phyloP scores from a whole-genome alignment of 2,329 filamentous ascomycete species.

The Trichoderma sp. region DNA sequence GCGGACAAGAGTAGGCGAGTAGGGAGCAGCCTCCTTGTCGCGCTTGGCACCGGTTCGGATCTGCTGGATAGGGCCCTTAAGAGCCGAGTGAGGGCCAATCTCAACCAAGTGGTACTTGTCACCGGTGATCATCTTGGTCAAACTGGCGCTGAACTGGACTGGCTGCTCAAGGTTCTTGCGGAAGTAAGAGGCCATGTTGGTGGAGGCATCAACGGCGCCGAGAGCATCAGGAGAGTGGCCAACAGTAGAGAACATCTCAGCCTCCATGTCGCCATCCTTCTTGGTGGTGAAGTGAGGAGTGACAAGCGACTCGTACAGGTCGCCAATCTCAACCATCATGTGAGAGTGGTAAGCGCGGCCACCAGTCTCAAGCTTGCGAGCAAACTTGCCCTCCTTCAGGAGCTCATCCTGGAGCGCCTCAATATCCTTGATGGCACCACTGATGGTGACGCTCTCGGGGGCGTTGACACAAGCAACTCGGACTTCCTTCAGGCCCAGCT shows the following conservation, averaged over 20 bases:
- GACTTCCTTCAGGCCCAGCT: slow-evolving; percentile 28
- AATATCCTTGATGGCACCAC: slow-evolving; percentile 32
- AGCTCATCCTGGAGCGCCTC: slow-evolving; percentile 21
- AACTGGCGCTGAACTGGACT: slow-evolving; percentile 40
- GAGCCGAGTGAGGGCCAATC: slow-evolving; percentile 53
- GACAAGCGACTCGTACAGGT: slow-evolving; percentile 22
- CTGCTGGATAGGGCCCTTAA: slow-evolving; percentile 54
- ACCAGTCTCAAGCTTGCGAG: slow-evolving; percentile 30
- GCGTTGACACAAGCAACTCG: slow-evolving; percentile 36
- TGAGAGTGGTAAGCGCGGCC: slow-evolving; percentile 35
- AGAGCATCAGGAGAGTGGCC: not conserved
- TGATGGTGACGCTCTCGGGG: slow-evolving; percentile 34
- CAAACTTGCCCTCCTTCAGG: slow-evolving; percentile 28
- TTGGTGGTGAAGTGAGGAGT: not conserved
- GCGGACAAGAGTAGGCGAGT: slow-evolving; percentile 45
- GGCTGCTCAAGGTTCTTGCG: slow-evolving; percentile 42
- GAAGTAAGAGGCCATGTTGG: slow-evolving; percentile 41
- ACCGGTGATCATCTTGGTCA: slow-evolving; percentile 25
- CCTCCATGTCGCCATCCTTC: not conserved
- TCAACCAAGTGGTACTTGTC: slow-evolving; percentile 41
- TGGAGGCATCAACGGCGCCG: slow-evolving; percentile 20
- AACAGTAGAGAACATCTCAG: slow-evolving; percentile 28
- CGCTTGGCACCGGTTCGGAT: slow-evolving; percentile 46
- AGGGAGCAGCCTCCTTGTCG: slow-evolving; percentile 39
- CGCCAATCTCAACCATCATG: slow-evolving; percentile 30